Evolutionary conservation across 2,329 filamentous ascomycete species (phyloP), one percentile per base, ranked within the genome.

Genomic region (Aspergillus ochraceoroseus): DNA sequence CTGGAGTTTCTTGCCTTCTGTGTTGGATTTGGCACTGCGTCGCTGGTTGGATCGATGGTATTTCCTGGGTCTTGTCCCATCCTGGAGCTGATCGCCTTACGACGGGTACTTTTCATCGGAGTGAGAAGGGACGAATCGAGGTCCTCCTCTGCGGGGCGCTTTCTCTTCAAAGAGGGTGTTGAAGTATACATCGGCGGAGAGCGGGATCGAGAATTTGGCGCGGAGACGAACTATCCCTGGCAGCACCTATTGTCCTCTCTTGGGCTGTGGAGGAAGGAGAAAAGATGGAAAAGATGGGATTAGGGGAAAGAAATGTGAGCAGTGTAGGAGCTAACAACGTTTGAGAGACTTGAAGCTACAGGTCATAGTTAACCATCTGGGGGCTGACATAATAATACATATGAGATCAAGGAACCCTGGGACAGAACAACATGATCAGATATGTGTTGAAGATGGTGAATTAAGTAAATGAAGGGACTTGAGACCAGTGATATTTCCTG

Each of bases 1-100:
- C 33, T 44, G 22, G 31, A 17, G 19, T 28, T 45, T 38, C 41
- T 49, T 32, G 38, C 41, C 32, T 40, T 56, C 34, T 32, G 47
- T 8, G 19, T 28, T 4, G 32, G 19, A 7, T 23, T 38, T 7
- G 27, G n/a, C n/a, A n/a, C 8, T 2, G 38, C 39, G 13, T 49
- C 41, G 13, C 37, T 31, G 2, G 49, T 56, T 19, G 52, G 22
- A 37, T 57, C 47, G 17, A 52, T 34, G 17, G 48, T 42, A 11
- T 51, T 36, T n/a, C 7, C 30, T 14, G 39, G 12, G 12, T 31
- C 12, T 3, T 12, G 40, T n/a, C 4, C 33, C 33, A 6, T 14
- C 12, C 7, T 14, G 6, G 30, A 34, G 34, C 38, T 20, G 5
- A 27, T 11, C 15, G 12, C 19, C 9, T 25, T 46, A 35, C 35